Evolutionary conservation across 179 eudicot species (phyloP), one percentile per base, ranked within the genome.

Genomic region (Spinacia oleracea): DNA sequence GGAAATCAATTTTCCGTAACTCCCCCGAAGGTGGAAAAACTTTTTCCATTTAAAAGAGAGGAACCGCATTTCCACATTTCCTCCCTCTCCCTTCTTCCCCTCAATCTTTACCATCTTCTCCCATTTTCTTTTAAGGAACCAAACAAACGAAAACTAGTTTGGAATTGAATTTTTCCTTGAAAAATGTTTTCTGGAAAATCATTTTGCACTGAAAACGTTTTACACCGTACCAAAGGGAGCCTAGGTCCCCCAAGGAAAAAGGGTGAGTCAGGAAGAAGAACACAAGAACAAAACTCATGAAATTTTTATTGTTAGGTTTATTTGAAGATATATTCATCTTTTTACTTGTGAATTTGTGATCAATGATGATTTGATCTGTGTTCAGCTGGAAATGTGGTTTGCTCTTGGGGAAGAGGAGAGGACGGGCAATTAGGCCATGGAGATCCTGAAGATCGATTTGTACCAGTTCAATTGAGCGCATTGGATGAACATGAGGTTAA

Each of bases 361-460:
- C n/a, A n/a, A 15, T 43, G 67, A 51, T 59, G 77, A 20, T 70
- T 35, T 53, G 45, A 23, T 25, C 12, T 43, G 21, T 70, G 27
- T 80, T 60, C 84, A 95, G 98, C 97, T 85, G 97, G 93, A 75
- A 84, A 89, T 82, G 83, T 89, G 82, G 88, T 95, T 62, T 95
- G 98, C 86, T 95, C 98, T 14, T 95, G 98, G 98, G 98, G 98
- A 77, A 88, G 95, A 83, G 98, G 98, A 72, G 98, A 95, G 87
- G 98, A 95, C 81, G 98, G 98, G 43, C 98, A 95, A 79, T 82
- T 93, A 81, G 98, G 98, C 73, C 98, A 88, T 73, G 98, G 96
- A 60, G 98, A 95, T 86, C 90, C 98, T 42, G 98, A 93, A 87
- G 98, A 95, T 88, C 87, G 93, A 29, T 75, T 88, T 78, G 83